Evolutionary conservation across 352 stramenopile genomes (phyloP).

Genomic region (Phytophthora quininea): DNA sequence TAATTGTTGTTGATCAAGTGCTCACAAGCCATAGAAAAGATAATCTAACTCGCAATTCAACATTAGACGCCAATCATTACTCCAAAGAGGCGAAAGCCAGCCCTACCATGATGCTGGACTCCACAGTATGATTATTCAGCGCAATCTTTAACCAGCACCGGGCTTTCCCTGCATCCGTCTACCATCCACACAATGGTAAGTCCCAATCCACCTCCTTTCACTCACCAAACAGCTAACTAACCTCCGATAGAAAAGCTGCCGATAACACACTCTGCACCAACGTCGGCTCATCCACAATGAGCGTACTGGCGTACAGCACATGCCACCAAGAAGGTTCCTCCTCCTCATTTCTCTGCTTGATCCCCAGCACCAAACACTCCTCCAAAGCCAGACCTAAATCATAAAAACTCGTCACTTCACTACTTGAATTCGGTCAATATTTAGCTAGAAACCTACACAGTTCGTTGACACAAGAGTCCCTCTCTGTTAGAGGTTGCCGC

Average conservation of each 20-base stretch:
- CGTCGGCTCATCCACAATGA: slow-evolving; percentile 76
- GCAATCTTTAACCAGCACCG: slow-evolving; percentile 83
- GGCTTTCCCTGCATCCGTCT: slow-evolving; percentile 71
- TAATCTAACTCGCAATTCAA: slow-evolving; percentile 36
- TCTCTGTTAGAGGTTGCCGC: slow-evolving; percentile 48
- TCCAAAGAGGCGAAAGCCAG: background rate
- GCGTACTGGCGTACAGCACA: slow-evolving; percentile 72
- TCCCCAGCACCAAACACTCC: slow-evolving; percentile 62
- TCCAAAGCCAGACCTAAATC: slow-evolving; percentile 61
- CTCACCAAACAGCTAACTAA: slow-evolving; percentile 17
- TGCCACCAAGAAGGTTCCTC: slow-evolving; percentile 73
- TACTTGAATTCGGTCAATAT: background rate
- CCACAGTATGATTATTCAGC: slow-evolving; percentile 80
- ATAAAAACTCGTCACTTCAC: background rate
- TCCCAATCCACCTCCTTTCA: too few relatives aligned
- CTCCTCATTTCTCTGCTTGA: slow-evolving; percentile 47
- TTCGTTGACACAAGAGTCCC: slow-evolving; percentile 62
- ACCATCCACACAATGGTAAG: background rate
- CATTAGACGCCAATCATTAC: background rate
- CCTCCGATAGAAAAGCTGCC: slow-evolving; percentile 70
- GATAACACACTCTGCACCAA: slow-evolving; percentile 73
- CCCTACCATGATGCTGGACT: slow-evolving; percentile 76
- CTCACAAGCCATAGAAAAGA: slow-evolving; percentile 78
- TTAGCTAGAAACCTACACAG: slow-evolving; percentile 45
- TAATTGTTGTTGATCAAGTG: slow-evolving; percentile 77